Evolutionary conservation across 176 grass and related monocot species (phyloP).

Genomic region (Carex cristatella): DNA sequence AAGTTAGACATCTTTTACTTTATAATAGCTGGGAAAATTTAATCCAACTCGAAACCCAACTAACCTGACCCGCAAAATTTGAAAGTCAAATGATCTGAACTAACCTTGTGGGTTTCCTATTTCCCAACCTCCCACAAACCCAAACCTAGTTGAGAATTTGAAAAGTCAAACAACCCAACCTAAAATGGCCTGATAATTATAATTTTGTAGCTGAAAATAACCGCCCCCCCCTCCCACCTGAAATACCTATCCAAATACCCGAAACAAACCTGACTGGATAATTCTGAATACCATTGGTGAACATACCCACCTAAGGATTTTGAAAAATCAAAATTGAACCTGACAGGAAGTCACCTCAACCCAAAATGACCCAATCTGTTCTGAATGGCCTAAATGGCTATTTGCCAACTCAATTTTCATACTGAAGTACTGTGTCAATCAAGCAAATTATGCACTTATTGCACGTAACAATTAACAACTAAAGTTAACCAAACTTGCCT

Average conservation of each 20-base stretch:
- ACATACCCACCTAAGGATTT: not conserved
- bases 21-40: not conserved
- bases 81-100: slow-evolving; percentile 5
- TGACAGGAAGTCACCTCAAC: not conserved
- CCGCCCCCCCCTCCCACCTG: not conserved
- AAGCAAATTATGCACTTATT: slow-evolving; percentile 2
- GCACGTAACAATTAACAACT: slow-evolving; percentile 17
- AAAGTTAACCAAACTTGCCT: slow-evolving; percentile 39
- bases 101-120: not conserved
- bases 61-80: not conserved
- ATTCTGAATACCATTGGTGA: not conserved
- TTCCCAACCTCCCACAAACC: not conserved
- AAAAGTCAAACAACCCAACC: not conserved
- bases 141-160: not conserved
- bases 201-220: not conserved
- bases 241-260: not conserved
- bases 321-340: slow-evolving; percentile 2
- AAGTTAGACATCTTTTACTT: not conserved
- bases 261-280: not conserved
- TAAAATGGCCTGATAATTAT: not conserved
- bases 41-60: not conserved
- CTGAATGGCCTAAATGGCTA: slow-evolving; percentile 12
- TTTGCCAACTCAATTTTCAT: not conserved
- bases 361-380: not conserved
- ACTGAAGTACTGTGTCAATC: not conserved